Evolutionary conservation across 2,329 filamentous ascomycete genomes (phyloP).

Genomic region (Taxawa tesnikishii): DNA sequence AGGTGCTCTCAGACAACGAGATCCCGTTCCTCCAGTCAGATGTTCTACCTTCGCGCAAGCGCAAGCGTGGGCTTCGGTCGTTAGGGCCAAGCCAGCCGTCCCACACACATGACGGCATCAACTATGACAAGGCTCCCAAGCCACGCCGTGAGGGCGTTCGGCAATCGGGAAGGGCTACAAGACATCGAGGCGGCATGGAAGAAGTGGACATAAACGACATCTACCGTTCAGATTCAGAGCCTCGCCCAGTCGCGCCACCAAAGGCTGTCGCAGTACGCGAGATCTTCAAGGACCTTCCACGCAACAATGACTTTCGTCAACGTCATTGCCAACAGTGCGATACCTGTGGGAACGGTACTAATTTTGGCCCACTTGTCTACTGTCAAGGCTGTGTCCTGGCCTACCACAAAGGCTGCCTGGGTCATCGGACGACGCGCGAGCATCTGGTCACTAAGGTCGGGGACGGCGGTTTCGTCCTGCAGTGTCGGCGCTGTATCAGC

Average conservation of each 20-base stretch:
- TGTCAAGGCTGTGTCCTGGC: conserved; percentile 84
- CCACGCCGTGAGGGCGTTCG: conserved; percentile 17
- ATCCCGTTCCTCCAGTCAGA: conserved; percentile 25
- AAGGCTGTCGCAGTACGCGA: conserved; percentile 56
- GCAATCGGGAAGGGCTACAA: conserved; percentile 32
- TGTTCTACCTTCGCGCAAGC: conserved; percentile 23
- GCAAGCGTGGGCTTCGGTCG: conserved; percentile 18
- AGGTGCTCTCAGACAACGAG: conserved; percentile 5
- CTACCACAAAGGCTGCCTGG: conserved; percentile 76
- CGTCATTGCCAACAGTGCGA: conserved; percentile 63
- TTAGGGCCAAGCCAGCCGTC: conserved; percentile 5
- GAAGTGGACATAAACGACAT: conserved; percentile 48
- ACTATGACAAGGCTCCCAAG: conserved; percentile 6
- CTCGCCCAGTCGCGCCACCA: conserved; percentile 26
- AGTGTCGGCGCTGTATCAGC: conserved; percentile 78
- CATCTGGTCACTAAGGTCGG: conserved; percentile 81
- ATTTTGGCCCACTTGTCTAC: conserved; percentile 61
- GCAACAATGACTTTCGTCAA: conserved; percentile 53
- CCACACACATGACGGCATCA: conserved; percentile 7
- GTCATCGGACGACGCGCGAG: conserved; percentile 59
- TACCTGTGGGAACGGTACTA: conserved; percentile 49
- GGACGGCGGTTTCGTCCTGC: conserved; percentile 67
- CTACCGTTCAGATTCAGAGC: conserved; percentile 31
- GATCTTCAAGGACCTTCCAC: conserved; percentile 51
- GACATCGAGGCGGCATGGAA: conserved; percentile 34